Evolutionary conservation across 225 moss, liverwort and hornwort genomes (phyloP), one percentile per base, ranked within the genome.

Genomic region (Straminergon stramineum): DNA sequence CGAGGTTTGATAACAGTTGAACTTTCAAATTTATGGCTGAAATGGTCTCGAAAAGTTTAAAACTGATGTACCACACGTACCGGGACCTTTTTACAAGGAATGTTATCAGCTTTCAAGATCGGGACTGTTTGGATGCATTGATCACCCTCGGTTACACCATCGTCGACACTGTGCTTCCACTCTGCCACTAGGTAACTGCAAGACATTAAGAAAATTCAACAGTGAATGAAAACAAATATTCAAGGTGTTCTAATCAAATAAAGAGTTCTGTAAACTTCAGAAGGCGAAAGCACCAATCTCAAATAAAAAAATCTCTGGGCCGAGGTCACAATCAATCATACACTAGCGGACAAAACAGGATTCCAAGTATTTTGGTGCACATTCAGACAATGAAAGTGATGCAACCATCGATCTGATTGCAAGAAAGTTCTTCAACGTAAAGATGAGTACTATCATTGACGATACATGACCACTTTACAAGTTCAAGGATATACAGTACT

Each of bases 121-220:
- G 89, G 87, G 66, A 90, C 61, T 23, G 92, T 90, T 13, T 76
- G 86, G 52, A 87, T 39, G 69, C 90, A 88, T 75, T 91, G 60
- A 90, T 95, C 95, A 66, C 57, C 89, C 71, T 91, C 88, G 51
- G 21, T 39, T 73, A 87, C 89, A 81, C 92, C 91, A 45, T 65
- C 73, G 31, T 91, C 86, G 60, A 93, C 90, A 92, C 95, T 97
- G 87, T 97, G 96, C 77, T 93, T 93, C 98, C 97, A 99, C 90
- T 99, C 96, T 71, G 93, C 94, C 86, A 93, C 91, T 81, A 99
- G 88, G 70, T 97, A 99, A 88, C 96, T 99, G 91, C 91, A 71
- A 91, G 63, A n/a, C 87, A 87, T 57, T 51, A 87, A 76, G 70
- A 30, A 66, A 71, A 89, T 23, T 64, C 81, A 45, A 41, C 62